Evolutionary conservation across 2,329 filamentous ascomycete genomes (phyloP).

Genomic region (Exophiala dermatitidis): DNA sequence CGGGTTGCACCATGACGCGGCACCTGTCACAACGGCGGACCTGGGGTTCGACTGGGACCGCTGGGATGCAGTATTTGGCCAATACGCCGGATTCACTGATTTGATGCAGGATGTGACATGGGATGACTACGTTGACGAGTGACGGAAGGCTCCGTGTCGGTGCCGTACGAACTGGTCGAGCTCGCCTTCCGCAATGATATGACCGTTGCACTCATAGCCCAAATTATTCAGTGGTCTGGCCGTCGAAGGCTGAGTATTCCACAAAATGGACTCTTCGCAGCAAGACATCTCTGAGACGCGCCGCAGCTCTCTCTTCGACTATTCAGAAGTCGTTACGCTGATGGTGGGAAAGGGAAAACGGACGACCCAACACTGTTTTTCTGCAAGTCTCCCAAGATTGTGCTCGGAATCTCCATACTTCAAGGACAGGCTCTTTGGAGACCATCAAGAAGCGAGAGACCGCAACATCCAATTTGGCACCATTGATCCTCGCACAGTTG

Average conservation of each 20-base stretch:
- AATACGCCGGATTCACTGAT: conserved; percentile 31
- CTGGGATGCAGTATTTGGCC: conserved; percentile 44
- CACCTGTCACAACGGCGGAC: conserved; percentile 15
- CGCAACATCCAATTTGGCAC: conserved; percentile 1
- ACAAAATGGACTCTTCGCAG: not conserved
- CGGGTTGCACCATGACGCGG: conserved; percentile 1
- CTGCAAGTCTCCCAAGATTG: not conserved
- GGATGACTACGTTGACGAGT: conserved; percentile 10
- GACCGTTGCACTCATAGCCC: not conserved
- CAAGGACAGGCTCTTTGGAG: conserved; percentile 3
- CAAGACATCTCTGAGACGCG: not conserved
- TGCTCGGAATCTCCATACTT: conserved; percentile 5
- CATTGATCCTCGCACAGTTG: not conserved
- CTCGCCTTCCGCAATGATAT: not conserved
- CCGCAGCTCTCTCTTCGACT: conserved; percentile 1
- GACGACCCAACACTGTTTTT: not conserved
- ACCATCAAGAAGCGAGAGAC: not conserved
- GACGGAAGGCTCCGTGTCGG: not conserved
- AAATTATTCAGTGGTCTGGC: not conserved
- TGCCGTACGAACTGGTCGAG: not conserved
- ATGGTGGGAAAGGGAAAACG: not conserved
- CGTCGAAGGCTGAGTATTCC: not conserved
- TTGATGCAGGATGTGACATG: conserved; percentile 23
- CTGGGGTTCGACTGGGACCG: conserved; percentile 45
- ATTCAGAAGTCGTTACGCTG: conserved; percentile 6